Evolutionary conservation across 768 basidiomycete genomes (phyloP).

Genomic region (Coprinopsis cinerea): DNA sequence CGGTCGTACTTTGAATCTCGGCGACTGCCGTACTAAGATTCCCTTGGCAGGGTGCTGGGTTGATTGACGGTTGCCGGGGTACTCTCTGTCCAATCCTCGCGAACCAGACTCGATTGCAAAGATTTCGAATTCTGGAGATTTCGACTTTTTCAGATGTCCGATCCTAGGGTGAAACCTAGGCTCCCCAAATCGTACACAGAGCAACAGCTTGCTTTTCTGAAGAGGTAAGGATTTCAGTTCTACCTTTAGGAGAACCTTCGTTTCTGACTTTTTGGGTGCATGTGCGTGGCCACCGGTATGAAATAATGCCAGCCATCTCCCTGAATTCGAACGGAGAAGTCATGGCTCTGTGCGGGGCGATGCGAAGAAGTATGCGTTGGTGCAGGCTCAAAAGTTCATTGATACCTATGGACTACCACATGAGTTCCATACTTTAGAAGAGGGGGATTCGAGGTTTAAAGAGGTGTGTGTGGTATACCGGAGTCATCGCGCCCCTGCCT

Average conservation of each 20-base stretch:
- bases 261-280: background rate
- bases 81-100: no score
- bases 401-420: constrained; percentile 50
- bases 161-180: constrained; percentile 63
- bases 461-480: constrained; percentile 38
- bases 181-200: constrained; percentile 61
- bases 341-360: constrained; percentile 58
- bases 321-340: constrained; percentile 55
- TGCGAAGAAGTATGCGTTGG: constrained; percentile 64
- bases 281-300: background rate
- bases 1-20: no score
- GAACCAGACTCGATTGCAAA: no score
- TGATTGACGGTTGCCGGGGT: no score
- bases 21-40: no score
- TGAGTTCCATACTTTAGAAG: constrained; percentile 49
- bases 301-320: constrained; percentile 31
- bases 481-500: background rate
- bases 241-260: no score
- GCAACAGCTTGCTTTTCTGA: constrained; percentile 55
- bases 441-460: constrained; percentile 54
- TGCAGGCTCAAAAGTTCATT: constrained; percentile 58
- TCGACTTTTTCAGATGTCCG: no score
- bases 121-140: constrained; percentile 18
- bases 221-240: no score
- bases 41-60: no score